A percentile compares a stretch with the other conserved stretches of the same genome.
Evolutionary conservation across 2,329 filamentous ascomycete genomes (phyloP).

Genomic region (Apiospora marii): DNA sequence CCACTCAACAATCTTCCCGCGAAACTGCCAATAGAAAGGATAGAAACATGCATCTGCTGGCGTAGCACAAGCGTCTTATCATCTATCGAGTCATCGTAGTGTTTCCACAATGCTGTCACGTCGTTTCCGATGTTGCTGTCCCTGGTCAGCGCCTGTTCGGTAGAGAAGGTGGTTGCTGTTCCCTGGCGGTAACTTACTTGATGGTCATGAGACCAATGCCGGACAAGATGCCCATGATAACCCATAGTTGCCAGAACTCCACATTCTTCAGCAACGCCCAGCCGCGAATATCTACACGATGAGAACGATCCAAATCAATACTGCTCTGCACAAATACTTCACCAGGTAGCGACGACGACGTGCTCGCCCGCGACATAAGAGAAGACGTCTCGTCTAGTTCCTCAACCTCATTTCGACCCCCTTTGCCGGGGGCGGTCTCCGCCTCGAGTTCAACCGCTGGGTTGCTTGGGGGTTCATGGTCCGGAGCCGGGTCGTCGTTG

Average conservation of each 20-base stretch:
- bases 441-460: conserved; percentile 35
- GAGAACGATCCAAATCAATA: conserved; percentile 77
- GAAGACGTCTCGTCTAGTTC: conserved; percentile 80
- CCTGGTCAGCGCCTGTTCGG: conserved; percentile 39
- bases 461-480: conserved; percentile 30
- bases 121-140: conserved; percentile 92
- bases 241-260: conserved; percentile 92
- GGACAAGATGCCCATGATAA: conserved; percentile 87
- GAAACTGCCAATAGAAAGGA: conserved; percentile 90
- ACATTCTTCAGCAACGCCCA: conserved; percentile 72
- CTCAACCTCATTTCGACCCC: conserved; percentile 32
- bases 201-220: conserved; percentile 98
- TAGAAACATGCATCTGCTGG: conserved; percentile 92
- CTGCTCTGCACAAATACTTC: conserved; percentile 63
- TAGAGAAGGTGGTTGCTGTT: not conserved
- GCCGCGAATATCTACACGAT: conserved; percentile 90
- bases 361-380: conserved; percentile 72
- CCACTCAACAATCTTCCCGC: conserved; percentile 79
- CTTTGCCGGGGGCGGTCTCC: conserved; percentile 27
- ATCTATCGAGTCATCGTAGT: conserved; percentile 77
- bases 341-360: conserved; percentile 55
- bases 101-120: conserved; percentile 85
- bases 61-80: conserved; percentile 79
- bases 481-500: conserved; percentile 34
- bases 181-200: conserved; percentile 71